Percentiles rank a stretch among this genome's conserved stretches.
These are phyloP conservation scores for Solanum corneliomulleri DNA, from an alignment of 257 asterid genomes.

Conservation along the genomic window DNA sequence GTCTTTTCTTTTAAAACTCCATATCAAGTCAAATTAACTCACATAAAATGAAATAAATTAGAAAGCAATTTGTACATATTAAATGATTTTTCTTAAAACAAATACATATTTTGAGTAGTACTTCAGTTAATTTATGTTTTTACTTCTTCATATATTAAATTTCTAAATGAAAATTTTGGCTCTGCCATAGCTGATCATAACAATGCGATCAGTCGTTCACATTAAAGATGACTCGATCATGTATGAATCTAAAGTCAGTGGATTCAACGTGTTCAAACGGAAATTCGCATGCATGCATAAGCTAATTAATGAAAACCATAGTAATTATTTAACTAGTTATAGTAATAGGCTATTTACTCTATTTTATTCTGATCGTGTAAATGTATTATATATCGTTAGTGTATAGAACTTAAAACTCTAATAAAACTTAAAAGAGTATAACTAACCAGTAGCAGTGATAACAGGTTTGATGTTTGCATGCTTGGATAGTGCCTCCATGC, in stretches of 20 bases:
- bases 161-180: not conserved
- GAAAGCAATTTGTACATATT: too few relatives aligned
- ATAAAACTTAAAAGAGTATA: not conserved
- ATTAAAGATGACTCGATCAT: too few relatives aligned
- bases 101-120: not conserved
- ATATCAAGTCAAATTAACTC: too few relatives aligned
- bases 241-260: not conserved
- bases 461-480: constrained; percentile 78
- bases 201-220: not conserved
- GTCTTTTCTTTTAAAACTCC: accelerated
- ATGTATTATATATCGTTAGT: not conserved
- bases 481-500: constrained; percentile 86
- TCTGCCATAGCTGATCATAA: not conserved
- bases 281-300: constrained; percentile 7
- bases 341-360: not conserved
- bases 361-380: not conserved
- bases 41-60: too few relatives aligned
- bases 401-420: not conserved
- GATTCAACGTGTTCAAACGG: not conserved
- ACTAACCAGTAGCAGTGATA: constrained; percentile 44
- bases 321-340: not conserved
- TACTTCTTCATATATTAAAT: too few relatives aligned
- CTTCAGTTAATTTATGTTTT: not conserved
- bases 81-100: not conserved
- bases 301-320: not conserved